Percentiles rank a stretch among this genome's conserved stretches.
These are phyloP conservation scores for Magnolia changhungtana DNA, from an alignment of 164 flowering plant species.

Conservation along the genomic window DNA sequence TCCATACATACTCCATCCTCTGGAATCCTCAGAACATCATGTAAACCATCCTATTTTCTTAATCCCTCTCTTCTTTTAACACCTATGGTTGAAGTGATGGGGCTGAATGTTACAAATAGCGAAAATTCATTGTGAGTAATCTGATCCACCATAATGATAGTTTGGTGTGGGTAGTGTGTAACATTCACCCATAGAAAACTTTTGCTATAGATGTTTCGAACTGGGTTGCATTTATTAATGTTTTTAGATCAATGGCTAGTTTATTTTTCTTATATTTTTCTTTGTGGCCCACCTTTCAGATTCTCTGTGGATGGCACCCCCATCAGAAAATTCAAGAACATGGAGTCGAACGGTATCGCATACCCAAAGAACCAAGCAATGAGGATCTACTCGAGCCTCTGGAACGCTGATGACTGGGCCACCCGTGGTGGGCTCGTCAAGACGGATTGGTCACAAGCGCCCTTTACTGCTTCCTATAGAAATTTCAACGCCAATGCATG, in stretches of 20 bases:
- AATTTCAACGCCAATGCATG: slow-evolving; percentile 8
- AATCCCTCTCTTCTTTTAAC: background rate
- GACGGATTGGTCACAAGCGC: slow-evolving; percentile 34
- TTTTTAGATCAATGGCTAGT: background rate
- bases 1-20: slow-evolving; percentile 21
- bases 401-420: slow-evolving; percentile 55
- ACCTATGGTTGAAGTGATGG: background rate
- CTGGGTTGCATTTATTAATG: background rate
- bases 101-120: no score
- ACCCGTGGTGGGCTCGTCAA: slow-evolving; percentile 48
- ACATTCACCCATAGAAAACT: background rate
- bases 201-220: no score
- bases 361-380: slow-evolving; percentile 2
- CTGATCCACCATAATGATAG: background rate
- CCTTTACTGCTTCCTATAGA: background rate
- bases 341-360: background rate
- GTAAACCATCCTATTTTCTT: slow-evolving; percentile 1
- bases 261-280: background rate
- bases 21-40: slow-evolving; percentile 12
- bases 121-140: background rate
- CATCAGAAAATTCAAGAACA: background rate
- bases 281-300: background rate
- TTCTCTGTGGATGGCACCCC: slow-evolving; percentile 1
- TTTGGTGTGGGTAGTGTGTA: background rate
- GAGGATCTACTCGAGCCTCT: slow-evolving; percentile 35